Base-by-base conservation (phyloP, 176 grass and related monocot genomes). In the Oryza glaberrima region DNA sequence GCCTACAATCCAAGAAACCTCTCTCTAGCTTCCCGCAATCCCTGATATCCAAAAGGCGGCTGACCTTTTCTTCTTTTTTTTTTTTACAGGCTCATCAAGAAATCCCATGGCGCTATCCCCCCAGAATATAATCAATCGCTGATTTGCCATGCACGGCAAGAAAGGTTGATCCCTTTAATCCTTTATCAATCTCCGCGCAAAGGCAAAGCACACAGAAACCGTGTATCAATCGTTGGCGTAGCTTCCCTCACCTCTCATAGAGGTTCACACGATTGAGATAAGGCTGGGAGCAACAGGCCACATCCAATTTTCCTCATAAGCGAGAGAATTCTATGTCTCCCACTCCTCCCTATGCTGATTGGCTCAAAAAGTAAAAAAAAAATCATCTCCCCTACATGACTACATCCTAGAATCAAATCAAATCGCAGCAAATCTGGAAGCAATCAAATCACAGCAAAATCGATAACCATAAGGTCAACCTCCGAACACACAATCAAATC, bases 1-100 rank as follows among this genome's bases (percentile, higher is more conserved):
- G n/a, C 76, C 69, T 13, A 38, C 14, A 82, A 72, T 67, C 35
- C 25, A 82, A 35, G 14, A 3, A 77, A 70, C 23, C 78, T 54
- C 52, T 54, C 44, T 6, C 28, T 61, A 47, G 54, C 22, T 17
- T 70, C 11, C 41, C 30, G 3, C 40, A 52, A 77, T 22, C 60
- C 47, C 54, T 11, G 5, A 69, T 40, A 22, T 9, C 28, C 22
- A 86, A 72, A 67, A 67, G 77, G 80, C 4, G 77, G 80, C 4
- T 14, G 32, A 4, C 44, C 41, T 77, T 54, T 36, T 36, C 4
- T 35, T 30, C 30, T 4, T 36, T 36, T 36, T 36, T 35, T 35
- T 4, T 36, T 36, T 25, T 16, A 58, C 13, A 48, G 43, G 47
- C 15, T 54, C 40, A 38, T 19, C 38, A 72, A 19, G 61, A 68